These are phyloP conservation scores for Penicillium verhagenii DNA, from an alignment of 495 filamentous ascomycete genomes.

Conservation along the genomic window DNA sequence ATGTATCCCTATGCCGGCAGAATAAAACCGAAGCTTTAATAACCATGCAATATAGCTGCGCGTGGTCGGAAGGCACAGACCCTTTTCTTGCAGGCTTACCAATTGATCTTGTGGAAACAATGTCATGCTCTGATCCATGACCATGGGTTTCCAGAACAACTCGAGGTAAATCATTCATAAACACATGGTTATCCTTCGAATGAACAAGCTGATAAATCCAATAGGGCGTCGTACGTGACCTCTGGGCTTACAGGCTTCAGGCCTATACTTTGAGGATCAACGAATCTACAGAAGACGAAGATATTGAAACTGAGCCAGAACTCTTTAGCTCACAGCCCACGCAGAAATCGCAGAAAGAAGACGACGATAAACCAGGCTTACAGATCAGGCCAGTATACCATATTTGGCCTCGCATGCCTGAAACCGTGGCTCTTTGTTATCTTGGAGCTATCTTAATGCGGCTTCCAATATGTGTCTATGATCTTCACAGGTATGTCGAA, in stretches of 20 bases:
- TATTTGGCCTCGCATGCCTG: slow-evolving; percentile 58
- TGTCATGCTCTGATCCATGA: slow-evolving; percentile 58
- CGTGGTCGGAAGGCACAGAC: slow-evolving; percentile 64
- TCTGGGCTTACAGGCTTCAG: slow-evolving; percentile 67
- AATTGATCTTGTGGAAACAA: slow-evolving; percentile 82
- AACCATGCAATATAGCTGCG: slow-evolving; percentile 35
- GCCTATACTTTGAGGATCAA: slow-evolving; percentile 43
- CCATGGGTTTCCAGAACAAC: slow-evolving; percentile 60
- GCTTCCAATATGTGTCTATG: slow-evolving; percentile 60
- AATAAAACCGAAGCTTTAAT: neutral
- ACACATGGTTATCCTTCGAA: neutral
- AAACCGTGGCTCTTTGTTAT: slow-evolving; percentile 66
- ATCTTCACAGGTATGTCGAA: slow-evolving; percentile 53
- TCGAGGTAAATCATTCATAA: slow-evolving; percentile 51
- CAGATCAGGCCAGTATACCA: slow-evolving; percentile 27
- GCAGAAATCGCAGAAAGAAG: no score
- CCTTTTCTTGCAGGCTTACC: slow-evolving; percentile 80
- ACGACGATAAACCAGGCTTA: slow-evolving; percentile 23
- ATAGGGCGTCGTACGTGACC: slow-evolving; percentile 58
- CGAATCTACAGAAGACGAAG: slow-evolving; percentile 29
- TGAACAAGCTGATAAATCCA: neutral
- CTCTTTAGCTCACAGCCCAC: slow-evolving; percentile 54
- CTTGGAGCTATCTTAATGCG: slow-evolving; percentile 62
- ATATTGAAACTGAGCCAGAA: slow-evolving; percentile 31
- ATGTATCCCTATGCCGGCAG: slow-evolving; percentile 11